Evolutionary conservation across 768 basidiomycete species (phyloP), one percentile per base, ranked within the genome.

Genomic region (Russula earlei): DNA sequence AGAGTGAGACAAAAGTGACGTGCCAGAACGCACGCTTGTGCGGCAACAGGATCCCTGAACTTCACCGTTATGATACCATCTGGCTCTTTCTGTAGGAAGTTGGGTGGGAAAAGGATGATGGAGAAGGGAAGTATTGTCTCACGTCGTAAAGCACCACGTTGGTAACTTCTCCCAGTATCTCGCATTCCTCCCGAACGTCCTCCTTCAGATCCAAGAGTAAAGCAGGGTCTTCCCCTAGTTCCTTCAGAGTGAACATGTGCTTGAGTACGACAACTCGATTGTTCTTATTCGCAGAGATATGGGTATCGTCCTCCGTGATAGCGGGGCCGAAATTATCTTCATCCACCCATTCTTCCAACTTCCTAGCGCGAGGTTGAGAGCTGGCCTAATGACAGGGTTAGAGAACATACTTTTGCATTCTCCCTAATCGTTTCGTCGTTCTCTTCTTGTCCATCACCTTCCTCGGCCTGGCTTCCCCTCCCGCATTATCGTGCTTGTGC

Each of bases 61-160:
- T 97, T 96, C 59, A 98, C 84, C 0, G 93, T 94, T 83, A 98
- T 97, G 59, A 98, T 71, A 4, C 96, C 95, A 36, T 95, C 91
- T 33, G 81, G 71, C 68, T 99, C 96, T 76, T 85, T 82, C 93
- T 99, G 70, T 40, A 56, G 33, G 41, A 1, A 14, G 29, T 17
- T 10, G 54, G 36, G 25, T 43, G 27, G 42, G 29, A 33, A 36
- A 52, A 51, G 33, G 46, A 31, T 17, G 43, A 2, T 10, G 5
- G 36, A 51, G 24, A 54, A 48, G 14, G 38, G 11, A 76, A 19
- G 25, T 3, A 15, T 15, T 10, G 36, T 46, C 89, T 69, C 68
- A 95, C 95, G 72, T 99, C 95, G 66, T 95, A 98, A 38, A 99
- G 70, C 29, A 91, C 84, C 1, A 97, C 89, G 63, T 92, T 97